phyloP scores from a whole-genome alignment of 768 basidiomycete species.

The Piloderma croceum region DNA sequence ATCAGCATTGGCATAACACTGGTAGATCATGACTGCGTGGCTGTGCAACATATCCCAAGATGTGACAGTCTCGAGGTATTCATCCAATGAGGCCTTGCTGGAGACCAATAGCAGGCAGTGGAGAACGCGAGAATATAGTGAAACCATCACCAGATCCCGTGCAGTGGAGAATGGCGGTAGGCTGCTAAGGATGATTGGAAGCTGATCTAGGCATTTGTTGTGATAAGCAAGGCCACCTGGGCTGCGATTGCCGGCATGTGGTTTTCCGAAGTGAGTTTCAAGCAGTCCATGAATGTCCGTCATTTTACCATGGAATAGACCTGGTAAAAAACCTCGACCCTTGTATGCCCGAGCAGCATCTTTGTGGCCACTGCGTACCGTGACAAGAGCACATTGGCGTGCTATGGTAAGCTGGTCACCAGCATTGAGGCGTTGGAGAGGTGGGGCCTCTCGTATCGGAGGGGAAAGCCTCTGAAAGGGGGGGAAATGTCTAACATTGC shows the following conservation, averaged over 20 bases:
- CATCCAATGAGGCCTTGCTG: constrained; percentile 4
- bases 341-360: constrained; percentile 1
- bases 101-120: constrained; percentile 21
- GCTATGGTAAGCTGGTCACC: constrained; percentile 17
- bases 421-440: too few species aligned
- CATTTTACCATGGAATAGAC: constrained; percentile 16
- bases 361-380: constrained; percentile 11
- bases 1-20: constrained; percentile 2
- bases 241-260: constrained; percentile 4
- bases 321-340: constrained; percentile 12
- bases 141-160: constrained; percentile 25
- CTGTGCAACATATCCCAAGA: constrained; percentile 2
- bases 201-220: constrained; percentile 16
- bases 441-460: too few species aligned
- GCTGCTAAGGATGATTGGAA: constrained; percentile 21
- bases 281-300: constrained; percentile 16
- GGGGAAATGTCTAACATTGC: too few species aligned
- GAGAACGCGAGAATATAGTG: constrained; percentile 23
- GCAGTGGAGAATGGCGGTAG: constrained; percentile 24
- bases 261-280: constrained; percentile 13
- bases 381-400: constrained; percentile 9
- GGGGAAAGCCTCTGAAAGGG: too few species aligned
- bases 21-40: constrained; percentile 2
- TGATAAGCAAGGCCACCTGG: constrained; percentile 15
- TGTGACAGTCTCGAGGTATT: constrained; percentile 1